Evolutionary conservation across 2,329 filamentous ascomycete species (phyloP), one percentile per base, ranked within the genome.

Genomic region (Tolypocladium tundrense): DNA sequence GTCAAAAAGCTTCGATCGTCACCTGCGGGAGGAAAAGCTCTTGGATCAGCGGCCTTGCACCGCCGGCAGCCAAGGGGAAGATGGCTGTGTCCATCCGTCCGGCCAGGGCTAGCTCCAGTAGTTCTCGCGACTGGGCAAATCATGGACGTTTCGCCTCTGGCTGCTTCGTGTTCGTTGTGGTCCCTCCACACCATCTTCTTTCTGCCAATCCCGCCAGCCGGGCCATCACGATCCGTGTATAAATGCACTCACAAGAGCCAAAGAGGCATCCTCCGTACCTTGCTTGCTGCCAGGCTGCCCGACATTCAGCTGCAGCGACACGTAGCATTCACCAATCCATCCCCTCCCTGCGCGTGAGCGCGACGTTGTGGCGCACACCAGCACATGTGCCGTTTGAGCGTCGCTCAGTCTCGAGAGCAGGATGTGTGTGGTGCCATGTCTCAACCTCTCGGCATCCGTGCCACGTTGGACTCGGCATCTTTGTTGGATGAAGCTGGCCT

Each of bases 81-180:
- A 33, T 42, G 27, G 43, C 13, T 52, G 45, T 27, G 16, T 50
- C 45, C 27, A 6, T 5, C 27, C 27, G 27, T 5, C 27, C 19
- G 37, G 13, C 33, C 43, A 50, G 48, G 57, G 51, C 13, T 54
- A 58, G 57, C 31, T 31, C 13, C 52, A 48, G 57, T 51, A 45
- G 51, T 54, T 27, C 41, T 27, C 41, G 21, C 27, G 16, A n/a
- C 35, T n/a, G 43, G 53, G 39, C 43, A 43, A 51, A 40, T 35
- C 54, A 42, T 54, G 24, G 24, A 41, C 45, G 53, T 40, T 56
- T 56, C 21, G n/a, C 55, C 45, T 43, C 27, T 57, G 19, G 48
- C 50, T 62, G 60, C 64, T 66, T 68, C 68, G 68, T 69, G 67
- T 69, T 68, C 61, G 61, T 42, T 57, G 68, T 68, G 66, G 67